These are phyloP conservation scores for Suillus sp. DNA, from an alignment of 768 basidiomycete genomes.

Conservation along the genomic window DNA sequence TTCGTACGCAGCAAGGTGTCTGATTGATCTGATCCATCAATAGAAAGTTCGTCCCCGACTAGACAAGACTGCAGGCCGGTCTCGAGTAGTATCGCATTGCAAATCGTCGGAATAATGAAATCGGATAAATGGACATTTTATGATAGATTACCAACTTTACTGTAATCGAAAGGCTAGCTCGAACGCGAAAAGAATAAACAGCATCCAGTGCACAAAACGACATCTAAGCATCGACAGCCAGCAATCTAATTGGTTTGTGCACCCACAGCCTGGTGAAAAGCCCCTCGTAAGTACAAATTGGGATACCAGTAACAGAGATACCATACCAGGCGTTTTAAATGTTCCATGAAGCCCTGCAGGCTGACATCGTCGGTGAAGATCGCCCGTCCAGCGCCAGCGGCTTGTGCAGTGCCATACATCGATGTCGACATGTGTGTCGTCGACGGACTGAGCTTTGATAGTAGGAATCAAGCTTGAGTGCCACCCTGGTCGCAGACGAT, in stretches of 20 bases:
- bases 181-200: not conserved
- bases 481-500: slow-evolving; percentile 98
- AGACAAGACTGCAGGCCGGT: not conserved
- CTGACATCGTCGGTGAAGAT: slow-evolving; percentile 99
- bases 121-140: not conserved
- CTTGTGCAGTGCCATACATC: slow-evolving; percentile 82
- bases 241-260: slow-evolving; percentile 69
- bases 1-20: not conserved
- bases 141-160: not conserved
- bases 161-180: not conserved
- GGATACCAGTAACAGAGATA: not conserved
- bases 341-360: slow-evolving; percentile 97
- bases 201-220: not conserved
- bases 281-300: not conserved
- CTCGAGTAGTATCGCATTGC: not conserved
- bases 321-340: slow-evolving; percentile 86
- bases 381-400: slow-evolving; percentile 75
- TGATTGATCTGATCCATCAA: not conserved
- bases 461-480: slow-evolving; percentile 95
- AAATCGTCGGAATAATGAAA: not conserved
- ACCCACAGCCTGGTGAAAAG: slow-evolving; percentile 54
- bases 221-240: not conserved
- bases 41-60: not conserved
- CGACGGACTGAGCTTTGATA: slow-evolving; percentile 95
- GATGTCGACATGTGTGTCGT: slow-evolving; percentile 94